Evolutionary conservation across 306 rosid genomes (phyloP), one percentile per base, ranked within the genome.

Genomic region (Herpetospermum pedunculosum): DNA sequence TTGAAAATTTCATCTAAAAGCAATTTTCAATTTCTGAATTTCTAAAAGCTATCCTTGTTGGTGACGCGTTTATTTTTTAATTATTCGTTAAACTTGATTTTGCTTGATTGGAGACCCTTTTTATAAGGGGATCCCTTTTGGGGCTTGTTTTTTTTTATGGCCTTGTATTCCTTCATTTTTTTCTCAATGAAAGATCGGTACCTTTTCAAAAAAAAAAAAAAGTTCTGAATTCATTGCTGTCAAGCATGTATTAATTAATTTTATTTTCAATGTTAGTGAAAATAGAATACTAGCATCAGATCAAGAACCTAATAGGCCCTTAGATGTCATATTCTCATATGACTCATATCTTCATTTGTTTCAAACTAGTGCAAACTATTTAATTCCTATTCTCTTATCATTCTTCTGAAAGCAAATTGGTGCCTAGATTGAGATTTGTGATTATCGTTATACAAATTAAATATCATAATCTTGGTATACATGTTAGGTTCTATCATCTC

Each of bases 401-500:
- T 58, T 62, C 29, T 21, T 19, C 26, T 19, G n/a, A 50, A 21
- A 65, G 49, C 32, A 65, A 38, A 38, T 65, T 12, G 8, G 32
- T 21, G 50, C 49, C 49, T 21, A 23, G 21, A 38, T 65, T 23
- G 11, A 67, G n/a, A 67, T 67, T 64, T 40, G 35, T 67, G 28
- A 16, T 32, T 11, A 43, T 21, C 10, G 19, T 26, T 14, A 52
- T 72, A 19, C 49, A 73, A 32, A 53, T 12, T 52, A 25, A 48
- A 46, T 47, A 35, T 30, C 44, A 12, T 30, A 34, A 57, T 72
- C 69, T 78, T 76, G 43, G 73, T 38, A 35, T 74, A 81, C 54
- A 57, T 80, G 64, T 44, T 77, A 91, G 97, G 92, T 94, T 81
- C 94, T 94, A 52, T 81, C 88, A 29, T 84, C 96, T 32, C 87